Base-by-base conservation (phyloP, 176 grass and related monocot genomes). In the Cymbopogon citratus region DNA sequence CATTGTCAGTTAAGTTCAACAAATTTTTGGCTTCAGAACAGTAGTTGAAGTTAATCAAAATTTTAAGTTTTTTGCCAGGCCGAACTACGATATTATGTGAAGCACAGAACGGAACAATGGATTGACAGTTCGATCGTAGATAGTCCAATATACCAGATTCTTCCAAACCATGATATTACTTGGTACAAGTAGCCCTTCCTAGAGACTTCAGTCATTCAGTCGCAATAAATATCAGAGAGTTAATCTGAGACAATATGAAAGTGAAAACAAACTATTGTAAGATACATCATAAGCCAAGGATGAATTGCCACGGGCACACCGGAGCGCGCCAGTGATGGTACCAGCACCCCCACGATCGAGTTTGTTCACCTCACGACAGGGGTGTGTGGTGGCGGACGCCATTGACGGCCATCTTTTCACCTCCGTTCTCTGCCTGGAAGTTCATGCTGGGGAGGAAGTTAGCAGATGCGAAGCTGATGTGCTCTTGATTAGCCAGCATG, bases 211-310 rank as follows among this genome's bases (percentile, higher is more conserved):
- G 15, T 61, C 23, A 69, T 77, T 59, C 21, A 15, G 24, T 19
- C 21, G 27, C 9, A 52, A 31, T 18, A 66, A 63, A 31, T 34
- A 67, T 3, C 54, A 74, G 12, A 9, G 4, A 63, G 38, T 63
- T 79, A 2, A 24, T 64, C 56, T 49, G 7, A 38, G 13, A 71
- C 52, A 61, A 36, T 63, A 62, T 14, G 33, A 62, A 70, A 70
- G 27, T 3, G 52, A 69, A 65, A 77, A 23, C 28, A 40, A 21
- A 59, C 10, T 67, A 81, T 59, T 75, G 69, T 66, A 69, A 27
- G 44, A 75, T 87, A 81, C 39, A 34, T 74, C 68, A 89, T 80
- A 97, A 93, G 93, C 90, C 93, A 97, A 93, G 93, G 93, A 97
- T 97, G 93, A 97, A 82, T 97, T 97, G 93, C 90, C 93, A 85